These are phyloP conservation scores for Sideroxylon spinosum DNA, from an alignment of 179 eudicot species.

Conservation along the genomic window DNA sequence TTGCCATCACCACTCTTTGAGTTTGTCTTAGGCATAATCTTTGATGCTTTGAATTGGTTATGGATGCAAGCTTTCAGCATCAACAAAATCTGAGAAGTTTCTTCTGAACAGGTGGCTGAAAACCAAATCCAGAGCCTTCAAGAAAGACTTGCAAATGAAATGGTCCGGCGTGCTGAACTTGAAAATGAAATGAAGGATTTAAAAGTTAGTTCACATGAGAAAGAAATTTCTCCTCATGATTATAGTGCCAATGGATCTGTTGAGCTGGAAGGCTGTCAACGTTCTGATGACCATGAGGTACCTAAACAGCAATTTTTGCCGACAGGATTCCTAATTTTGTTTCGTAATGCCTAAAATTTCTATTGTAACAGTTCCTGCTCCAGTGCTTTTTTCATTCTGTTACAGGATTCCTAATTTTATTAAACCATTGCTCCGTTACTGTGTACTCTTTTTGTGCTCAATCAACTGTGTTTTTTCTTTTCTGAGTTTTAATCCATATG, in stretches of 20 bases:
- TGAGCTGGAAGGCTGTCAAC: constrained; percentile 22
- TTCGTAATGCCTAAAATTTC: background rate
- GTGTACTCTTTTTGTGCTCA: background rate
- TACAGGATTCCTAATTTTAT: too few species aligned
- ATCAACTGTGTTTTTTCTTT: background rate
- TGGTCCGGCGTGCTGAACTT: constrained; percentile 30
- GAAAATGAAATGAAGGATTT: constrained; percentile 42
- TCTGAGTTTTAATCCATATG: background rate
- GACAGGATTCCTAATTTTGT: background rate
- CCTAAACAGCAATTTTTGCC: background rate
- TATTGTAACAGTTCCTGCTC: background rate
- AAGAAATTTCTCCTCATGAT: background rate
- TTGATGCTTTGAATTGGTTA: background rate
- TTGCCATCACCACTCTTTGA: background rate
- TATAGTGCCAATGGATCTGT: constrained; percentile 14
- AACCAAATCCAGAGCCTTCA: constrained; percentile 42
- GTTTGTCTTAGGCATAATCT: background rate
- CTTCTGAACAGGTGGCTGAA: constrained; percentile 47
- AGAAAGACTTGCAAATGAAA: constrained; percentile 36
- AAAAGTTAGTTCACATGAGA: constrained; percentile 15
- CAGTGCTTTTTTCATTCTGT: background rate
- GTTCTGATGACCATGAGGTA: constrained; percentile 29
- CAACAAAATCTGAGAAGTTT: constrained; percentile 5
- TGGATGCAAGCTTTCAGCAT: background rate
- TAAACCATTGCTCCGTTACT: too few species aligned